Percentiles rank a stretch among this genome's conserved stretches.
Evolutionary conservation across 2,329 filamentous ascomycete genomes (phyloP).

Genomic region (Sodiomyces alkalinus): DNA sequence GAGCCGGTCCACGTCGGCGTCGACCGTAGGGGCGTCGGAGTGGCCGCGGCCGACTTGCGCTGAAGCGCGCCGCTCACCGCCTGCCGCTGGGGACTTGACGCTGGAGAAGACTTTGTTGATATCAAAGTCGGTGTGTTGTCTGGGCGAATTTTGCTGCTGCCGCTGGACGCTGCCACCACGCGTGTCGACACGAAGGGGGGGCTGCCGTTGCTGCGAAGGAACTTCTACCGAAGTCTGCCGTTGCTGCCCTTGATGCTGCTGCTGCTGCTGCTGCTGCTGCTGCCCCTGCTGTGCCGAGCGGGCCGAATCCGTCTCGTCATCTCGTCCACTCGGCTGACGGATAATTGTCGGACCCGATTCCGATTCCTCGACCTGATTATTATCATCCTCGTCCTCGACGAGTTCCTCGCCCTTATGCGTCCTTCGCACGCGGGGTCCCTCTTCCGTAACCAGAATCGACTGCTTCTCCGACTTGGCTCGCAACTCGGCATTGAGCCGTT

Average conservation of each 20-base stretch:
- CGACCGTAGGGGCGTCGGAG: conserved; percentile 47
- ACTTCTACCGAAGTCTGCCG: conserved; percentile 9
- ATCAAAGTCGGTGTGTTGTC: conserved; percentile 53
- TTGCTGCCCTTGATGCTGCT: too few relatives aligned
- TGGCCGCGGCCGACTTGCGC: conserved; percentile 23
- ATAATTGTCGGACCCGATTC: conserved; percentile 19
- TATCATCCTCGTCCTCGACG: conserved; percentile 61
- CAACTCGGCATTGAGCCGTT: conserved; percentile 61
- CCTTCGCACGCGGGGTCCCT: conserved; percentile 63
- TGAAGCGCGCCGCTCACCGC: conserved; percentile 30
- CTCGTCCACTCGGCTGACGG: conserved; percentile 16
- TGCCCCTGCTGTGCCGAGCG: too few relatives aligned
- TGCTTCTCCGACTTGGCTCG: conserved; percentile 68
- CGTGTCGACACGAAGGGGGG: conserved; percentile 25
- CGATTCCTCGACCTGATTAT: conserved; percentile 17
- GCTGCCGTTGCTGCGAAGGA: conserved; percentile 15
- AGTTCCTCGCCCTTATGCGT: conserved; percentile 95
- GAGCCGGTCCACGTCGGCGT: conserved; percentile 81
- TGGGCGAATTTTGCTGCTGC: conserved; percentile 40
- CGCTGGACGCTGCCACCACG: too few relatives aligned
- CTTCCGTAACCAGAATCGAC: conserved; percentile 66
- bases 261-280: too few relatives aligned
- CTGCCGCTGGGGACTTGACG: conserved; percentile 60
- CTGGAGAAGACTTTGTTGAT: conserved; percentile 76
- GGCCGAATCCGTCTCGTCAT: too few relatives aligned